phyloP scores from a whole-genome alignment of 129 eudicot species.

The Artemisia argyi region DNA sequence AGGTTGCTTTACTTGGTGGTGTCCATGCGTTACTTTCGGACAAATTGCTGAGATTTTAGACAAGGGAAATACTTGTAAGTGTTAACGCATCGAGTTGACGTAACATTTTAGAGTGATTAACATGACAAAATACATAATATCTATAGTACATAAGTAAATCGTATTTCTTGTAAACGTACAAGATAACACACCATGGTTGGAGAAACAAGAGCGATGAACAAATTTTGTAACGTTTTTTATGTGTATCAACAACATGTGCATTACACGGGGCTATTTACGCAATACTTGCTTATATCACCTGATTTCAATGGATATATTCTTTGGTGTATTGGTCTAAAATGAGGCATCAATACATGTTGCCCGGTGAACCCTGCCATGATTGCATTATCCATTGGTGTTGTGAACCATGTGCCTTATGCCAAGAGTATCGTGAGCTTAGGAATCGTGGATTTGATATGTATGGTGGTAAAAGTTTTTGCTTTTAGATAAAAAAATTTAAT shows the following conservation, averaged over 20 bases:
- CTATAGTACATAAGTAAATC: background rate
- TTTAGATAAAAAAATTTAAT: background rate
- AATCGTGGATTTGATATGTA: constrained; percentile 58
- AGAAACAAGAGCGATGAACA: background rate
- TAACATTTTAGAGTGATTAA: too few relatives aligned
- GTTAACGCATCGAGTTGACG: too few relatives aligned
- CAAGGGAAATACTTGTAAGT: constrained; percentile 63
- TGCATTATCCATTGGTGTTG: constrained; percentile 54
- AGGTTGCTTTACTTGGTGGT: constrained; percentile 69
- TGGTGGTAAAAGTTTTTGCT: constrained; percentile 35
- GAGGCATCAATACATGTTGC: constrained; percentile 48
- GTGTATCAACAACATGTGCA: background rate
- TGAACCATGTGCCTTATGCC: constrained; percentile 56
- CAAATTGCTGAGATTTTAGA: constrained; percentile 62
- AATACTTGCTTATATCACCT: background rate
- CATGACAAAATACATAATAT: too few relatives aligned
- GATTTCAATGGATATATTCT: constrained; percentile 11
- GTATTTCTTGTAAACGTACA: too few relatives aligned
- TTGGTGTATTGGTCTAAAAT: constrained; percentile 44
- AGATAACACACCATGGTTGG: too few relatives aligned
- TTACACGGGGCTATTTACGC: background rate
- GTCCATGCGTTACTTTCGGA: constrained; percentile 76
- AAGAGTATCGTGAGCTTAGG: constrained; percentile 69
- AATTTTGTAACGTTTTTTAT: background rate
- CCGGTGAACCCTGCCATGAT: constrained; percentile 50